Percentiles rank a stretch among this genome's conserved stretches.
Conservation (phyloP, 441 rosid species). For the Hypseocharis bilobata region DNA sequence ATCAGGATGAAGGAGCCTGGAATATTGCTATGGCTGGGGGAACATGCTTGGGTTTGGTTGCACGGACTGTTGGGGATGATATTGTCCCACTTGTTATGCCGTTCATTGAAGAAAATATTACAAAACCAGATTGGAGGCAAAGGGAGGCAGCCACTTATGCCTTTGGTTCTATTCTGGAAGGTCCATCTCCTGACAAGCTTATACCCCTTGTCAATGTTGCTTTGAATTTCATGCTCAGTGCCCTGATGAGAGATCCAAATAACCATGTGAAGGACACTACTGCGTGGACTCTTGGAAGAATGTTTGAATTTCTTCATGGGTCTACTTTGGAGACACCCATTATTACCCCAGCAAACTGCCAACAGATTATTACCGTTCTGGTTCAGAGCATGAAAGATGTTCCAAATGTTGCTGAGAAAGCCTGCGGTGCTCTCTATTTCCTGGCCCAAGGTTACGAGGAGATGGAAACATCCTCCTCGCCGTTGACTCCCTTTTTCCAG, state of each 20-base stretch:
- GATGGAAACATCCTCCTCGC: slow-evolving; percentile 52
- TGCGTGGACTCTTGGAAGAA: slow-evolving; percentile 87
- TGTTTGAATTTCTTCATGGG: slow-evolving; percentile 79
- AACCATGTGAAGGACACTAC: slow-evolving; percentile 92
- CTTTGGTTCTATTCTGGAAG: slow-evolving; percentile 89
- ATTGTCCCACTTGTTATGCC: slow-evolving; percentile 87
- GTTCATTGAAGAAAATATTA: slow-evolving; percentile 67
- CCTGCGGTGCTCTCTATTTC: slow-evolving; percentile 87
- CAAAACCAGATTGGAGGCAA: slow-evolving; percentile 63
- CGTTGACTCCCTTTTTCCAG: slow-evolving; percentile 55
- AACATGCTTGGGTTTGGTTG: slow-evolving; percentile 86
- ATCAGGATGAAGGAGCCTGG: slow-evolving; percentile 81
- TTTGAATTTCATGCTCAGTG: slow-evolving; percentile 62
- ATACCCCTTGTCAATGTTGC: slow-evolving; percentile 71
- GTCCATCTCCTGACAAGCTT: slow-evolving; percentile 65
- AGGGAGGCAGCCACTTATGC: slow-evolving; percentile 93
- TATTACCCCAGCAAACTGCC: slow-evolving; percentile 46
- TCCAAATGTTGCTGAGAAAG: slow-evolving; percentile 88
- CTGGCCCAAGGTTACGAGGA: slow-evolving; percentile 90
- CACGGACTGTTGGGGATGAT: slow-evolving; percentile 81
- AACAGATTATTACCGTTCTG: slow-evolving; percentile 47
- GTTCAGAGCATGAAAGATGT: slow-evolving; percentile 73
- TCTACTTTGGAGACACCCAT: slow-evolving; percentile 54
- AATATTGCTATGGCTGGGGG: slow-evolving; percentile 95
- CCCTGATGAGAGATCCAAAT: slow-evolving; percentile 64